Base-by-base conservation (phyloP, 2,329 filamentous ascomycete species). In the Aspergillus flavus region DNA sequence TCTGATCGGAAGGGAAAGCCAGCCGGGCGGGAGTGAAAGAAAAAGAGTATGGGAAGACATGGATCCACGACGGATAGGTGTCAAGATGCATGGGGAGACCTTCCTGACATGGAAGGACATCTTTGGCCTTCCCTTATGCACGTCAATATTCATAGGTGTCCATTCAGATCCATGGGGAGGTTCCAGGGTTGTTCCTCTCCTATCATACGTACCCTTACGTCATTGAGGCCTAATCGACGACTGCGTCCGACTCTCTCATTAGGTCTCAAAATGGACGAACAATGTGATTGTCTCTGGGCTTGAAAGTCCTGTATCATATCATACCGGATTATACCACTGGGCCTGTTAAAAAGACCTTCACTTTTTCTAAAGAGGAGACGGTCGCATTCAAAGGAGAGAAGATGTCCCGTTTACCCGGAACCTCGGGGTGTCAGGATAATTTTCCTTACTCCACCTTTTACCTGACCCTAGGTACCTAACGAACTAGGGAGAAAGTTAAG, bases 221-320 rank as follows among this genome's bases (percentile, higher is more conserved):
- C 61, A 62, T 62, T 50, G 39, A 26, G 45, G 61, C 48, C 61
- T 39, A 58, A 55, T 34, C 9, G 52, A 10, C 16, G 21, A 6
- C 16, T n/a, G 34, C 52, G 14, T 28, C 32, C n/a, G 16, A 34
- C 39, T 26, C 26, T 48, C 45, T 41, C 39, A n/a, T 6, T 39
- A 16, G 11, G 46, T 43, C 9, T 45, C 34, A 46, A 41, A 28
- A 26, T 34, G 57, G 45, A 32, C 23, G 53, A 59, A 59, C 52
- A 55, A 55, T 55, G 52, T 10, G 11, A 39, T 55, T 41, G 32
- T 55, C 34, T 26, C 1, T 23, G 12, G 12, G 9, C 3, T 55
- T 26, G 30, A 39, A 19, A 23, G 4, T 32, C 26, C 36, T 19
- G 16, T n/a, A 41, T 41, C 30, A 34, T 34, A 52, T 32, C 19